phyloP scores from a whole-genome alignment of 306 rosid species.

The peach (Prunus persica) region DNA sequence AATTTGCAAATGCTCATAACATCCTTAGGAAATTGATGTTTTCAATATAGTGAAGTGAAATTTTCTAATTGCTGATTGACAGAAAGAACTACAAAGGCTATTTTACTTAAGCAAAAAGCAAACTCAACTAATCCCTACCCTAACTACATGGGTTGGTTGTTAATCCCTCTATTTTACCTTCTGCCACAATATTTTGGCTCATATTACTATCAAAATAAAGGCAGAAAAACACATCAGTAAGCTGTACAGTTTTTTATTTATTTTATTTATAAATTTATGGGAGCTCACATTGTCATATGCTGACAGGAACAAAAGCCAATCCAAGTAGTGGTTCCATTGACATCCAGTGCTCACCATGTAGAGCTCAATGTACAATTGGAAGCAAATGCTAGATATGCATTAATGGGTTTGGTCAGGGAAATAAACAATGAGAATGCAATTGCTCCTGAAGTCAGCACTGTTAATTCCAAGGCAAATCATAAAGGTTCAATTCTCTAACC shows the following conservation, averaged over 20 bases:
- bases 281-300: slow-evolving; percentile 6
- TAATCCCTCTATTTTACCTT: too few relatives aligned
- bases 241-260: too few relatives aligned
- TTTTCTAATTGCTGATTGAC: too few relatives aligned
- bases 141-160: too few relatives aligned
- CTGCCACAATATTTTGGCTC: too few relatives aligned
- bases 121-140: too few relatives aligned
- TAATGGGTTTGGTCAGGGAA: slow-evolving; percentile 77
- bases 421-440: slow-evolving; percentile 56
- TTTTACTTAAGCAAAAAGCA: too few relatives aligned
- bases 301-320: slow-evolving; percentile 64
- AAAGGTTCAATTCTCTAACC: slow-evolving; percentile 53
- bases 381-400: slow-evolving; percentile 68
- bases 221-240: too few relatives aligned
- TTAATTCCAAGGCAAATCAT: slow-evolving; percentile 48
- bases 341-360: slow-evolving; percentile 73
- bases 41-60: too few relatives aligned
- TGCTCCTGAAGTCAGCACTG: slow-evolving; percentile 59
- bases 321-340: slow-evolving; percentile 65
- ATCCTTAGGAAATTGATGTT: background rate
- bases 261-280: too few relatives aligned
- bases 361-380: slow-evolving; percentile 68
- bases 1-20: background rate
- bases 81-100: too few relatives aligned
- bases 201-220: too few relatives aligned